A percentile compares a stretch with the other conserved stretches of the same genome.
phyloP scores from a whole-genome alignment of 2,329 filamentous ascomycete genomes.

The Epichloe scottii region DNA sequence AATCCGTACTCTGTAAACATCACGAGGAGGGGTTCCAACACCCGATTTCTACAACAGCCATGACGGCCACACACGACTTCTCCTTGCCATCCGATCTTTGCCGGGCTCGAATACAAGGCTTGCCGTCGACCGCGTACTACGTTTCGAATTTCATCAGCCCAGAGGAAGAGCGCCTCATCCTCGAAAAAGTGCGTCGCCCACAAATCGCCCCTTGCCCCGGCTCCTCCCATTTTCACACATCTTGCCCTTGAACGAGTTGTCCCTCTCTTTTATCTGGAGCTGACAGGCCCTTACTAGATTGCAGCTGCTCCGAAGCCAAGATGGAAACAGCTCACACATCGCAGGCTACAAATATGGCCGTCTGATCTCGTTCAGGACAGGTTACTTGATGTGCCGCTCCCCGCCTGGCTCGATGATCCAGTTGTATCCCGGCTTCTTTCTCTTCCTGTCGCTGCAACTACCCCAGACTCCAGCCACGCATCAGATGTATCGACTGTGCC shows the following conservation, averaged over 20 bases:
- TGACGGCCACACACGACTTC: slow-evolving; percentile 5
- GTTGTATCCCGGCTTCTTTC: slow-evolving; percentile 49
- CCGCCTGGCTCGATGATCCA: slow-evolving; percentile 60
- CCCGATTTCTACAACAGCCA: background rate
- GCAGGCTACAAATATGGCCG: slow-evolving; percentile 83
- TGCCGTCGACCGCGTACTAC: slow-evolving; percentile 65
- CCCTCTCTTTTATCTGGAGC: background rate
- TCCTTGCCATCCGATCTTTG: slow-evolving; percentile 37
- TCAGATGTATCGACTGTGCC: background rate
- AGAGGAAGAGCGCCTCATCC: slow-evolving; percentile 58
- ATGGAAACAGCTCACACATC: slow-evolving; percentile 82
- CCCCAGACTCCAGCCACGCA: background rate
- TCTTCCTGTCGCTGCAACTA: slow-evolving; percentile 26
- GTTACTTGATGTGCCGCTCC: slow-evolving; percentile 62
- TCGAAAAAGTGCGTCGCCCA: slow-evolving; percentile 50
- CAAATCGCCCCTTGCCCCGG: background rate
- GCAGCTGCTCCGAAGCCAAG: slow-evolving; percentile 55
- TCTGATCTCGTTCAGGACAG: slow-evolving; percentile 69
- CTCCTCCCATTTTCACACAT: background rate
- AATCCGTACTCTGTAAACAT: background rate
- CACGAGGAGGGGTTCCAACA: background rate
- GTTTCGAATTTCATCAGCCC: slow-evolving; percentile 71
- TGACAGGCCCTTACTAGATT: slow-evolving; percentile 28
- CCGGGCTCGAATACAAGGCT: slow-evolving; percentile 34
- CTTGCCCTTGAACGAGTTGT: background rate